These are phyloP conservation scores for Cercospora zeina DNA, from an alignment of 2,329 filamentous ascomycete species.

Conservation along the genomic window DNA sequence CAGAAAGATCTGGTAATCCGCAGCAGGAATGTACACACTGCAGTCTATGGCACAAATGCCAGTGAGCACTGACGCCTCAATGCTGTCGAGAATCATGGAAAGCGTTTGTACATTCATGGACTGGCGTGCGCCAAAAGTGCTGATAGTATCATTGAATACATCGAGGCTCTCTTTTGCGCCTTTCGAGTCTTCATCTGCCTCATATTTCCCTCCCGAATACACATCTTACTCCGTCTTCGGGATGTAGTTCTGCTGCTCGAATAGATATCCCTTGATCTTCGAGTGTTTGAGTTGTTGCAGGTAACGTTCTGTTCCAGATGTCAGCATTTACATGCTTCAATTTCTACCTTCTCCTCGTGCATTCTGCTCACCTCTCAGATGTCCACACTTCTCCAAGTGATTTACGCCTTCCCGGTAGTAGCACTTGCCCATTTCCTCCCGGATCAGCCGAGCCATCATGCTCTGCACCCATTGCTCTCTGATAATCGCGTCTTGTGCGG, in stretches of 20 bases:
- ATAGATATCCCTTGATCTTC: slow-evolving; percentile 76
- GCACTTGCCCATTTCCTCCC: slow-evolving; percentile 82
- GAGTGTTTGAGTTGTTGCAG: slow-evolving; percentile 73
- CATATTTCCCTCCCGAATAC: not conserved
- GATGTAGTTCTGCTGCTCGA: slow-evolving; percentile 73
- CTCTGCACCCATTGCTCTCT: slow-evolving; percentile 85
- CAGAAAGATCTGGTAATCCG: too few relatives aligned
- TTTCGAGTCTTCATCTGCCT: not conserved
- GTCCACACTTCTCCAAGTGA: slow-evolving; percentile 83
- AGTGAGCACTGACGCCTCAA: not conserved
- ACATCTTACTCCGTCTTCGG: slow-evolving; percentile 27
- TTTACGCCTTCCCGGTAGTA: slow-evolving; percentile 83
- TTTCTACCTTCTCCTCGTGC: not conserved
- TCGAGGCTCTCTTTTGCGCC: not conserved
- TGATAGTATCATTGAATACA: not conserved
- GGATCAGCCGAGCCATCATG: slow-evolving; percentile 83
- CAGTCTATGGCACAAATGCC: too few relatives aligned
- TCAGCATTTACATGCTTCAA: slow-evolving; percentile 5
- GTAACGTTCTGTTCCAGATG: slow-evolving; percentile 65
- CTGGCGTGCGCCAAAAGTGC: not conserved
- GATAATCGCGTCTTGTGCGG: slow-evolving; percentile 77
- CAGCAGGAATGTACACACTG: too few relatives aligned
- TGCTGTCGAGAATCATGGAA: not conserved
- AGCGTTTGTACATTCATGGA: slow-evolving; percentile 2
- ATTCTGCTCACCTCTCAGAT: slow-evolving; percentile 68